phyloP scores from a whole-genome alignment of 2,329 filamentous ascomycete species.

The Metarhizium robertsii region DNA sequence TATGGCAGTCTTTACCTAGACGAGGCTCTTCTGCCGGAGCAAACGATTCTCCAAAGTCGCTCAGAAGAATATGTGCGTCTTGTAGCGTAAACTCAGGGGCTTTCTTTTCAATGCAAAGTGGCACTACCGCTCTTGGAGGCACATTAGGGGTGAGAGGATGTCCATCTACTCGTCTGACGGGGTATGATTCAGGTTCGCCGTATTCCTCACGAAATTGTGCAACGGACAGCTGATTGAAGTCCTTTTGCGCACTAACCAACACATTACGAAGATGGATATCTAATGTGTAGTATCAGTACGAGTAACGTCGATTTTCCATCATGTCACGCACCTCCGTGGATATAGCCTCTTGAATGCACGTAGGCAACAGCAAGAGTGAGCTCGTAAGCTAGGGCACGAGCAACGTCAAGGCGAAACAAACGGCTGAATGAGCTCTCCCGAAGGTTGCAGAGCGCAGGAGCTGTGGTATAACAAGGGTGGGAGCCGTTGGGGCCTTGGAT shows the following conservation, averaged over 20 bases:
- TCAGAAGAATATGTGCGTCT: slow-evolving; percentile 13
- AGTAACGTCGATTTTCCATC: not conserved
- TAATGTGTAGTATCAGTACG: slow-evolving; percentile 3
- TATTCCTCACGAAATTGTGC: slow-evolving; percentile 15
- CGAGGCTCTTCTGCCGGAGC: slow-evolving; percentile 12
- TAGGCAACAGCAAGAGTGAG: slow-evolving; percentile 19
- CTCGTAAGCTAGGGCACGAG: slow-evolving; percentile 18
- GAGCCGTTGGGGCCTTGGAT: slow-evolving; percentile 19
- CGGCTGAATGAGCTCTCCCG: slow-evolving; percentile 4
- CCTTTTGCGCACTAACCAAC: slow-evolving; percentile 16
- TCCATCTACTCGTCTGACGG: slow-evolving; percentile 11
- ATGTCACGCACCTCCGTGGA: slow-evolving; percentile 19
- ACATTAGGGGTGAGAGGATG: slow-evolving; percentile 15
- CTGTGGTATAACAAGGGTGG: slow-evolving; percentile 17
- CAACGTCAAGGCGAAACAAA: slow-evolving; percentile 17
- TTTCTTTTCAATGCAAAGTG: slow-evolving; percentile 24
- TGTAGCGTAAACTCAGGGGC: slow-evolving; percentile 18
- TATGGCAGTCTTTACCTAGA: slow-evolving; percentile 15
- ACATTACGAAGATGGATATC: slow-evolving; percentile 26
- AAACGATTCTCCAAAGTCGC: slow-evolving; percentile 28
- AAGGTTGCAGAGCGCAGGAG: slow-evolving; percentile 17
- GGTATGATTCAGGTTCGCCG: slow-evolving; percentile 13
- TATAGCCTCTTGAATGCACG: slow-evolving; percentile 18
- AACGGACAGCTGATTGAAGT: slow-evolving; percentile 5
- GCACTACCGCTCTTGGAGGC: slow-evolving; percentile 17